A percentile compares a stretch with the other conserved stretches of the same genome.
Conservation (phyloP, 441 rosid species). For the Arabidopsis hybrid region DNA sequence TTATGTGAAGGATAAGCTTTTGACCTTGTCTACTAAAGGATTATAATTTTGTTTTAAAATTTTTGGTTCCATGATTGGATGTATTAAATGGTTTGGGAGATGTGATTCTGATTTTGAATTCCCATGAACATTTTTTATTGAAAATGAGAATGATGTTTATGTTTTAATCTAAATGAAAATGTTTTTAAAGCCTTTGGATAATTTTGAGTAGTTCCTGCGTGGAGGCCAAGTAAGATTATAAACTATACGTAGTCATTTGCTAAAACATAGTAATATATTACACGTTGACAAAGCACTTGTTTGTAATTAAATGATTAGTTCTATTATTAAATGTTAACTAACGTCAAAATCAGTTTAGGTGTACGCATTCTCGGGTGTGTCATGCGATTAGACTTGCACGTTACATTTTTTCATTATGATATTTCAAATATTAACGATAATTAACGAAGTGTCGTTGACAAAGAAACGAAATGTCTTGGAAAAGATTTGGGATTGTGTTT, state of each 20-base stretch:
- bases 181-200: conserved; percentile 5
- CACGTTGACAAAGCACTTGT: background rate
- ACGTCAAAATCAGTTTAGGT: conserved; percentile 26
- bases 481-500: background rate
- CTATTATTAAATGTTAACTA: conserved; percentile 7
- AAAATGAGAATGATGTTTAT: background rate
- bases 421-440: background rate
- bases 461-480: background rate
- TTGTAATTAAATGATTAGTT: background rate
- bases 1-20: conserved; percentile 19
- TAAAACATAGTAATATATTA: background rate
- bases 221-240: conserved; percentile 6
- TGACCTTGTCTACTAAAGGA: conserved; percentile 15
- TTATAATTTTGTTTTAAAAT: conserved; percentile 3
- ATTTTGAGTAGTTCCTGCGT: conserved; percentile 15
- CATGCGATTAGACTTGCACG: conserved; percentile 38
- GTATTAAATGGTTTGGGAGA: background rate
- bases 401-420: conserved; percentile 8
- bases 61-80: background rate
- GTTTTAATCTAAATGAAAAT: background rate
- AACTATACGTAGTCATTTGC: background rate
- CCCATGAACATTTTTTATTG: conserved; percentile 4
- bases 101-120: conserved; percentile 14
- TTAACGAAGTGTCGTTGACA: background rate
- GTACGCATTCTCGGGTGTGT: conserved; percentile 21